Evolutionary conservation across 2,329 filamentous ascomycete genomes (phyloP).

Genomic region (Apiospora pterosperma): DNA sequence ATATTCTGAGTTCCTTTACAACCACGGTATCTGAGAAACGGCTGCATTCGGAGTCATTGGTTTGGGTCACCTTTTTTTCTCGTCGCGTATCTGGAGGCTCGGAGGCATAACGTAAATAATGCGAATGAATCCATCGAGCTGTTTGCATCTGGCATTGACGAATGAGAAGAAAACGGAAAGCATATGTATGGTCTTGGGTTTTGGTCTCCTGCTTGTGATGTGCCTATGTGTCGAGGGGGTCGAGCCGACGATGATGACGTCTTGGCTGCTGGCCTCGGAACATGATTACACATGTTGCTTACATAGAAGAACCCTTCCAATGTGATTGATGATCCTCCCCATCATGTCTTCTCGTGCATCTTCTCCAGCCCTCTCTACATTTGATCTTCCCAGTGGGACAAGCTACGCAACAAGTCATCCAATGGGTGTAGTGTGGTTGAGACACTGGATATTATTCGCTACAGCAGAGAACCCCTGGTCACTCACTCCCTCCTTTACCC

Average conservation of each 20-base stretch:
- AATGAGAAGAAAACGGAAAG: constrained; percentile 2
- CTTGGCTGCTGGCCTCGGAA: not conserved
- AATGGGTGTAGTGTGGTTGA: not conserved
- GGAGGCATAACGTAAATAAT: constrained; percentile 11
- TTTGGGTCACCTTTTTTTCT: constrained; percentile 44
- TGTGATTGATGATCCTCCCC: not conserved
- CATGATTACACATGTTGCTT: not conserved
- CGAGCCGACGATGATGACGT: not conserved
- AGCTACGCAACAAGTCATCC: not conserved
- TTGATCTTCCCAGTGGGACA: not conserved
- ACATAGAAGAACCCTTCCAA: constrained; percentile 1
- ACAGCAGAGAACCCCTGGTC: not conserved
- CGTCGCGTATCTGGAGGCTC: constrained; percentile 12
- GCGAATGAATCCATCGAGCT: constrained; percentile 12
- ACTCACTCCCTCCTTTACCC: not conserved
- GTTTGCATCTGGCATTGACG: constrained; percentile 7
- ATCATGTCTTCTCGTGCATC: not conserved
- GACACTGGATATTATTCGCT: not conserved
- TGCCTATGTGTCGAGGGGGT: not conserved
- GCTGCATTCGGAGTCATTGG: constrained; percentile 60
- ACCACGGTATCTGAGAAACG: constrained; percentile 32
- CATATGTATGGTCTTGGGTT: not conserved
- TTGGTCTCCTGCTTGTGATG: not conserved
- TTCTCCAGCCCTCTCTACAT: not conserved
- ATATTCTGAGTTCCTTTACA: constrained; percentile 31